Evolutionary conservation across 176 grass and related monocot genomes (phyloP).

Genomic region (Panicum miliaceum): DNA sequence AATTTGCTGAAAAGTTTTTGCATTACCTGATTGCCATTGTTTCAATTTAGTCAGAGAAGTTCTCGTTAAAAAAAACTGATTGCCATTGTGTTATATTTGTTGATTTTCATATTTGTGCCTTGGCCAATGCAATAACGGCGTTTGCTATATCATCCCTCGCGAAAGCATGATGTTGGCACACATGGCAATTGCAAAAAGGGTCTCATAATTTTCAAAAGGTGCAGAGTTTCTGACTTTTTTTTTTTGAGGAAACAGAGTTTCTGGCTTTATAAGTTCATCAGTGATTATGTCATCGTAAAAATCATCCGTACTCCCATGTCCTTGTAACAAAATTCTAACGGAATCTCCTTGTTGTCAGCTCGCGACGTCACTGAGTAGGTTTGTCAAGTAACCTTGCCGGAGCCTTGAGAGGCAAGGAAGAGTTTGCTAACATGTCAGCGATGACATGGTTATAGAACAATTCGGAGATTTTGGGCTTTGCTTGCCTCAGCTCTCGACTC

Average conservation of each 20-base stretch:
- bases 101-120: background rate
- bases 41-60: no score
- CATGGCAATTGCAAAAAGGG: background rate
- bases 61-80: no score
- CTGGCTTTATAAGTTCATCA: background rate
- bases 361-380: background rate
- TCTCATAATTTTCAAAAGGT: background rate
- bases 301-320: background rate
- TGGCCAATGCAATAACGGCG: no score
- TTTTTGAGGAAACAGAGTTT: no score
- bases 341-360: background rate
- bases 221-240: background rate
- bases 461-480: background rate
- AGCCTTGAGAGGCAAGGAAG: background rate
- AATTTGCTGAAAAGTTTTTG: background rate
- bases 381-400: background rate
- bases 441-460: conserved; percentile 2
- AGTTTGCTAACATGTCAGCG: background rate
- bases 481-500: background rate
- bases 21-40: background rate
- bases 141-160: background rate
- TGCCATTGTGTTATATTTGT: background rate
- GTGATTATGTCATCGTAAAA: background rate
- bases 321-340: background rate
- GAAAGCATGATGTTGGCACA: background rate